Evolutionary conservation across 2,329 filamentous ascomycete species (phyloP), one percentile per base, ranked within the genome.

Genomic region (Alternaria alternata): DNA sequence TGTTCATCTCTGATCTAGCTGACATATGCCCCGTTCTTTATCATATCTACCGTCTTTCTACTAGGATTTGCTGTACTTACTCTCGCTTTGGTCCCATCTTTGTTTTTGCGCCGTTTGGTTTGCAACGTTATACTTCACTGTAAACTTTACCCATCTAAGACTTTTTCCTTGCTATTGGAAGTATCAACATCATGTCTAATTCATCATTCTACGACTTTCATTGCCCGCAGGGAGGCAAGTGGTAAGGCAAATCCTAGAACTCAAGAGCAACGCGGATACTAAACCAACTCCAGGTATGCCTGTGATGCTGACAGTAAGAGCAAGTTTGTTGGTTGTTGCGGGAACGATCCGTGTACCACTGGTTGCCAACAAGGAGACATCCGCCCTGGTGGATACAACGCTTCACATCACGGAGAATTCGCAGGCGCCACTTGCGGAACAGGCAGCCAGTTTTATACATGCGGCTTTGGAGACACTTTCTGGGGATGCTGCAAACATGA

Each of bases 291-390:
- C 28, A 71, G 68, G 70, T 71, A 71, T 57, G 67, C 70, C 6
- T 75, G 72, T 41, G 53, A 56, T n/a, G 49, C 39, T 8, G 54
- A 67, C 11, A 63, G 73, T 11, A 58, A 67, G 11, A 64, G 73
- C 16, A 71, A 68, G 5, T 82, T 82, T 46, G 71, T 82, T 22
- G 80, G 80, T 6, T 82, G 80, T 64, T 82, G 81, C 64, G 64
- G 61, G 9, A 55, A 61, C 5, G 71, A 81, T 38, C 76, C 79
- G 6, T 82, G 80, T 62, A 11, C 67, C 4, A 74, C 69, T n/a
- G 77, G 77, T 20, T 81, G 80, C 52, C 65, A 74, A 2, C 64
- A 69, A 57, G 75, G 70, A 11, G 70, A 75, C 57, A 58, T 82
- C 22, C 68, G 68, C 14, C 30, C 72, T 8, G 75, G 69, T 12